Evolutionary conservation across 2,329 filamentous ascomycete genomes (phyloP), one percentile per base, ranked within the genome.

Genomic region (Colletotrichum zoysiae): DNA sequence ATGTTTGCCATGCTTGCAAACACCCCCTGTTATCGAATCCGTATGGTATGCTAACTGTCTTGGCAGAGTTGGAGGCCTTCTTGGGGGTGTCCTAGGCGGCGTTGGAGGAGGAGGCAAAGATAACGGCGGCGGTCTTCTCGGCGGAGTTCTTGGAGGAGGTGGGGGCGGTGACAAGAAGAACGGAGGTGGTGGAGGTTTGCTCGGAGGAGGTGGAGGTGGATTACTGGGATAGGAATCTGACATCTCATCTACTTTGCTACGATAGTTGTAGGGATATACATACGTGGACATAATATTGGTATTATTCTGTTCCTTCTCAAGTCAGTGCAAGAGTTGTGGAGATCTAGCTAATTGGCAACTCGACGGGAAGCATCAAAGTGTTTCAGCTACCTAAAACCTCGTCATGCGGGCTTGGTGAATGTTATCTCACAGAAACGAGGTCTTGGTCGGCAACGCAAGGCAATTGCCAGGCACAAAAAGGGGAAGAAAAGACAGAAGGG

Each of bases 81-180:
- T 72, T 5, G 70, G 70, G 2, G 70, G 70, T 48, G 70, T 72
- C 1, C 70, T 72, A 12, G 70, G 70, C 14, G 70, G 70, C 16
- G 55, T 67, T 5, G 65, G 65, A 2, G 60, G 60, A 8, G 60
- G 60, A 14, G 42, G 30, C 2, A 57, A 68, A 16, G 42, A 71
- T 2, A 33, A 38, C 6, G 65, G 65, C 1, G 69, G 69, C 0
- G 65, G 61, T 53, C 60, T 63, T 0, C 26, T 71, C 6, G 70
- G 70, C 7, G 70, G 70, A 12, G 60, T 72, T 0, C 70, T 72
- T 38, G 70, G 70, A 14, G 69, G 69, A n/a, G 69, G 70, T 0
- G 65, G 65, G 2, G 70, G 70, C 1, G 65, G 35, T 3, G 35
- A 40, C 2, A 62, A 63, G 38, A 30, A 71, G 11, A 38, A 59